phyloP scores from a whole-genome alignment of 2,329 filamentous ascomycete species.

The Penicillium sp. region DNA sequence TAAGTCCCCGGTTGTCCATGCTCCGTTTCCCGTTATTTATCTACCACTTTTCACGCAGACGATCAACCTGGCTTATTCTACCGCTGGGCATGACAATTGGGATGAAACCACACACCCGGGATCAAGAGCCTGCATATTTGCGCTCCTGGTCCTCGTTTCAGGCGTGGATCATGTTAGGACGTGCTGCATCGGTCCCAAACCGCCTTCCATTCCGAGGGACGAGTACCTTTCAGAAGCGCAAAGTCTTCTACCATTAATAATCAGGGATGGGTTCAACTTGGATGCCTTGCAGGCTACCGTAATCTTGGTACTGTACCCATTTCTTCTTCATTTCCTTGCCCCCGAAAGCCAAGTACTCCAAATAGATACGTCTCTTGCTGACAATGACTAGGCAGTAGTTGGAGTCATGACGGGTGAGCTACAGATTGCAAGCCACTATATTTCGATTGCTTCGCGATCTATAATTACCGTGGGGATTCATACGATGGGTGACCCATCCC shows the following conservation, averaged over 20 bases:
- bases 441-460: not conserved
- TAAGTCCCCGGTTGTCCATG: not conserved
- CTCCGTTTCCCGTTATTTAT: not conserved
- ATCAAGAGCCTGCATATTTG: constrained; percentile 7
- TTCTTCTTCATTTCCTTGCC: not conserved
- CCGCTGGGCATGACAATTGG: no score
- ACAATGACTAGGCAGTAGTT: not conserved
- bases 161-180: not conserved
- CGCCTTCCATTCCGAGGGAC: not conserved
- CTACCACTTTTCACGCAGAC: not conserved
- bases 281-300: constrained; percentile 6
- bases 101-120: not conserved
- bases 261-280: not conserved
- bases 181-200: not conserved
- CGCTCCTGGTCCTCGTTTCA: not conserved
- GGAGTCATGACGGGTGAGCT: not conserved
- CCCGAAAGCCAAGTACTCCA: no score
- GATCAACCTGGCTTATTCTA: not conserved
- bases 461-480: not conserved
- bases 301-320: not conserved
- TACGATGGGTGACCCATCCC: not conserved
- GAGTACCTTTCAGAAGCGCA: constrained; percentile 2
- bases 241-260: not conserved
- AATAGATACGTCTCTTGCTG: no score
- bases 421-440: not conserved